phyloP scores from a whole-genome alignment of 1,284 basidiomycete genomes.

The Veloboletus limbatus region DNA sequence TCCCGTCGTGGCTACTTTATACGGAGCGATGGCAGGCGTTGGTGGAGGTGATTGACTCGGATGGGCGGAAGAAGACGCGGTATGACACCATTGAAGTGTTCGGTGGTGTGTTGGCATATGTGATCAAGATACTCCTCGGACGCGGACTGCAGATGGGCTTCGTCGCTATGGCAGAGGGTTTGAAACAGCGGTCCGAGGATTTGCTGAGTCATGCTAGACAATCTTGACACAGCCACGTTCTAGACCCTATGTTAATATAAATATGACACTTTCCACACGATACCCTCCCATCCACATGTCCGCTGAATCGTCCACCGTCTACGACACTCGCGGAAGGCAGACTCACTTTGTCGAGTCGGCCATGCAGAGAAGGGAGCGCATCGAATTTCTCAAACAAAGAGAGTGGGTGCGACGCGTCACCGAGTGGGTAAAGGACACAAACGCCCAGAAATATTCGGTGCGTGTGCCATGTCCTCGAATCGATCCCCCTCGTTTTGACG shows the following conservation, averaged over 20 bases:
- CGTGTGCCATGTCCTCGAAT: slow-evolving; percentile 3
- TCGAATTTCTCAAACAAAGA: slow-evolving; percentile 35
- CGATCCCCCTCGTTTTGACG: not conserved
- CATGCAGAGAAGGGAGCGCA: slow-evolving; percentile 31
- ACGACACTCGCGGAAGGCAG: slow-evolving; percentile 31
- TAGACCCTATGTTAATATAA: slow-evolving; percentile 18
- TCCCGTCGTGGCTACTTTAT: slow-evolving; percentile 48
- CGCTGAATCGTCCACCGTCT: slow-evolving; percentile 4
- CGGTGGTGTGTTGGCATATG: slow-evolving; percentile 51
- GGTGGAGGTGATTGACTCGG: slow-evolving; percentile 45
- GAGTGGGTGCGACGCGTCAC: slow-evolving; percentile 36
- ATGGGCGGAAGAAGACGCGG: slow-evolving; percentile 42
- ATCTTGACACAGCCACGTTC: slow-evolving; percentile 29
- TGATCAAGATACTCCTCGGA: slow-evolving; percentile 48
- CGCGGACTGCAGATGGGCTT: slow-evolving; percentile 47
- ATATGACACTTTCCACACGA: slow-evolving; percentile 12
- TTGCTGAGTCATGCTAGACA: slow-evolving; percentile 32
- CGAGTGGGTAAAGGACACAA: slow-evolving; percentile 37
- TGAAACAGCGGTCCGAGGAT: slow-evolving; percentile 54
- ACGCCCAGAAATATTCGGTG: slow-evolving; percentile 27
- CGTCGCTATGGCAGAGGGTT: slow-evolving; percentile 52
- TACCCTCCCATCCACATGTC: not conserved
- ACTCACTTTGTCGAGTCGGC: slow-evolving; percentile 25
- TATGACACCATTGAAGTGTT: slow-evolving; percentile 70
- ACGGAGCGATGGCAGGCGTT: slow-evolving; percentile 66